Base-by-base conservation (phyloP, 495 filamentous ascomycete species). In the Aspergillus hancockii region DNA sequence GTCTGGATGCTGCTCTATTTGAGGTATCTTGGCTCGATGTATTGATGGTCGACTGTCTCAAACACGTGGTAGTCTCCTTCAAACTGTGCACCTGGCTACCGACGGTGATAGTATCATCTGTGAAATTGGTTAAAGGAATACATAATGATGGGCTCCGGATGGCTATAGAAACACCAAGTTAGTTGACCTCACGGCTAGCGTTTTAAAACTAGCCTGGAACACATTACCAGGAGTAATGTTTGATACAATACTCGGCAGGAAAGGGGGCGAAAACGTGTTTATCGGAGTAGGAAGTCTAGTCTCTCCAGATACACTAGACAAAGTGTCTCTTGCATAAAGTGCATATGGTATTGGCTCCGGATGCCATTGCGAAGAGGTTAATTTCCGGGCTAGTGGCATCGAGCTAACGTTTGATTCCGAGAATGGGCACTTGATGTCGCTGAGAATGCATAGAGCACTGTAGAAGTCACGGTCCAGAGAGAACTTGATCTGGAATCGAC, bases 401-500 rank as follows among this genome's bases (percentile, higher is more conserved):
- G 64, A 22, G 31, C 62, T 59, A 25, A 55, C 32, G 21, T 61
- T 70, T 22, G 75, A 68, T 46, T 80, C 77, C 8, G 71, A 72
- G 41, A 79, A 67, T 16, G 71, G 74, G 52, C 75, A 79, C 22
- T 75, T 72, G 43, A 74, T 70, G 10, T 74, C 65, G 36, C 74
- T 72, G 1, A 80, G 61, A 16, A 75, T 64, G 9, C 69, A 59
- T n/a, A 80, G 62, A 1, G 67, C 67, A 8, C 67, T 67, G 31
- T 73, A 74, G 58, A 72, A 80, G 53, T 80, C 75, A 8, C 63
- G 52, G 18, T 75, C 68, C 4, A 63, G 65, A 1, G 55, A 63
- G 53, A 80, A 79, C 50, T 77, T 79, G 60, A 80, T 63, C 50
- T 80, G 77, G 18, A 80, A 77, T 5, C 77, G 73, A 51, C 71